Evolutionary conservation across 371 early-diverging fungal species (phyloP), one percentile per base, ranked within the genome.

Genomic region (Mucor saturninus): DNA sequence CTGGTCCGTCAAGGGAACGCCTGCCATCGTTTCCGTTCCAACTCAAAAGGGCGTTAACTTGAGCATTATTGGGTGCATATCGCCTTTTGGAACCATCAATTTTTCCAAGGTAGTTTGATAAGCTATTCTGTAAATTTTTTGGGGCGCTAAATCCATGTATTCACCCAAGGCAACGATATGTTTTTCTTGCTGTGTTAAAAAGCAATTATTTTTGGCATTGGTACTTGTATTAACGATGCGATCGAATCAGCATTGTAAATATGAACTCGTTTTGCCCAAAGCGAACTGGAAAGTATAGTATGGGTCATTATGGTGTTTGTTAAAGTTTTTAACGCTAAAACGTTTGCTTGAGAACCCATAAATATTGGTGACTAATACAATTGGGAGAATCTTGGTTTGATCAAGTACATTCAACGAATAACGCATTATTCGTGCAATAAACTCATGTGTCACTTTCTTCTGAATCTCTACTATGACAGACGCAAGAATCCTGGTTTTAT

Each of bases 251-350:
- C 49, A 48, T 54, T 62, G 62, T 52, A 57, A 21, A 46, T 43
- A 46, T 56, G 35, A 56, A 60, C 66, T 56, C 56, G 43, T 52
- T 65, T 60, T 56, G 52, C 61, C 66, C 61, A 65, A 46, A 56
- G 45, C 55, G 48, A 15, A 50, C 62, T 55, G 49, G 32, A 39
- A 48, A 55, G 64, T 58, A 40, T 64, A 58, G 46, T 52, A 64
- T 35, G 64, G 64, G 28, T 64, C 46, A 53, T 58, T 64, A 46
- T 64, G 58, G 30, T 29, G 38, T 58, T 64, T 64, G 37, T 32
- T 46, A 54, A 64, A 58, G 43, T 42, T 54, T 38, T 51, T n/a
- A 15, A 54, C 43, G 32, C 54, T 45, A 64, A 58, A 58, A 26
- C 46, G 52, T 45, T 53, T 53, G 35, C 58, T 58, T 32, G 58